These are phyloP conservation scores for Calocybe indica DNA, from an alignment of 768 basidiomycete genomes.

Conservation along the genomic window DNA sequence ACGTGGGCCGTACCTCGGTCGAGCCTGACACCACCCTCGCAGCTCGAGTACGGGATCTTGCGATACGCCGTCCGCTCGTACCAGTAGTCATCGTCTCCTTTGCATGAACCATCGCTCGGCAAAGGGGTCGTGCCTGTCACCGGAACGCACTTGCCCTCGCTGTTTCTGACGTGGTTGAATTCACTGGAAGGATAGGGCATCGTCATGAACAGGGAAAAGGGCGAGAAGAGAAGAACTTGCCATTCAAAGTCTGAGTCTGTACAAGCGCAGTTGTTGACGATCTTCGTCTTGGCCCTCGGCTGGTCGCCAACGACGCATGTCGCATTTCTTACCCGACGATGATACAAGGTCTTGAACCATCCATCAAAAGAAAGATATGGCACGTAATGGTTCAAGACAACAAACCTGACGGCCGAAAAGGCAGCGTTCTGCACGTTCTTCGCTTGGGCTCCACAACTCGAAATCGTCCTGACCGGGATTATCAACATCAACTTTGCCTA, in stretches of 20 bases:
- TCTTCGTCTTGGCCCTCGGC: constrained; percentile 41
- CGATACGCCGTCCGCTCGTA: constrained; percentile 91
- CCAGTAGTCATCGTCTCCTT: constrained; percentile 70
- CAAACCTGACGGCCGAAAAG: constrained; percentile 86
- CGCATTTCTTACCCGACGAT: constrained; percentile 72
- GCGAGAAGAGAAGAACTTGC: constrained; percentile 35
- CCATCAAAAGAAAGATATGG: background rate
- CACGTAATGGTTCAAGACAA: background rate
- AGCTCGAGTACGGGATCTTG: constrained; percentile 84
- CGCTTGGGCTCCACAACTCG: constrained; percentile 94
- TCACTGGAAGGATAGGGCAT: constrained; percentile 49
- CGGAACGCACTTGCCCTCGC: constrained; percentile 69
- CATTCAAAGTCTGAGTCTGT: constrained; percentile 84
- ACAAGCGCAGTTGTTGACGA: constrained; percentile 74
- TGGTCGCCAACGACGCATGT: constrained; percentile 83
- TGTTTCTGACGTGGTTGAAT: constrained; percentile 81
- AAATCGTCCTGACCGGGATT: constrained; percentile 88
- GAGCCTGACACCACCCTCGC: constrained; percentile 72
- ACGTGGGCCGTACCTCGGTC: constrained; percentile 70
- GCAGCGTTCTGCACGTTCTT: constrained; percentile 81
- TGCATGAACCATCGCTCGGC: constrained; percentile 57
- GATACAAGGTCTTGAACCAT: constrained; percentile 69
- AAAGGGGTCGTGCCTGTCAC: constrained; percentile 64
- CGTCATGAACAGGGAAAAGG: background rate
- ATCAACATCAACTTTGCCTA: constrained; percentile 65